phyloP scores from a whole-genome alignment of 306 rosid genomes.

The Elaeagnus macrophylla region DNA sequence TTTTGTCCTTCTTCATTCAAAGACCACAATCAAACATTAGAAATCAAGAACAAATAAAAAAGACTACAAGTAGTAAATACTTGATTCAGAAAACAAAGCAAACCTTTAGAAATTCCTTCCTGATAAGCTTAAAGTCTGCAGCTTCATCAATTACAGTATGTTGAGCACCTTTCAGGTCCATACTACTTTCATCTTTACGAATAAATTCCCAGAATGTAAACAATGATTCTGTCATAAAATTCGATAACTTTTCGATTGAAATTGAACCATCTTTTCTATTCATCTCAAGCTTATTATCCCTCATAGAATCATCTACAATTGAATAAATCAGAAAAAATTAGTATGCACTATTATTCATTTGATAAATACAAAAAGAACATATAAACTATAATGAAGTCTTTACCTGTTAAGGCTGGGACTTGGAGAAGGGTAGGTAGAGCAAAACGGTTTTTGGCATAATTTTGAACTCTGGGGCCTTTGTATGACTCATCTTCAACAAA shows the following conservation, averaged over 20 bases:
- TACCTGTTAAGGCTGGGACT: conserved; percentile 71
- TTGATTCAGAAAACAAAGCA: background rate
- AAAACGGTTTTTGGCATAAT: conserved; percentile 58
- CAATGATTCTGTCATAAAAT: conserved; percentile 61
- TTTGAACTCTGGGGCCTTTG: conserved; percentile 64
- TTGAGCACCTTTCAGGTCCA: conserved; percentile 25
- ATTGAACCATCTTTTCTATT: conserved; percentile 34
- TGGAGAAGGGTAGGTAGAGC: conserved; percentile 57
- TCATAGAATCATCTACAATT: conserved; percentile 41
- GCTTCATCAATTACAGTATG: conserved; percentile 38
- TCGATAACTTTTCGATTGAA: conserved; percentile 29
- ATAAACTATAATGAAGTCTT: background rate
- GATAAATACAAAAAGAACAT: background rate
- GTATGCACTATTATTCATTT: background rate
- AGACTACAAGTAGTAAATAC: background rate
- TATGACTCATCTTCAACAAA: conserved; percentile 73
- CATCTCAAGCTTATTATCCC: conserved; percentile 26
- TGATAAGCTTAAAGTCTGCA: conserved; percentile 27
- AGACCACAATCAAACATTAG: background rate
- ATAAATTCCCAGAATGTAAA: conserved; percentile 54
- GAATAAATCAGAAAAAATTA: background rate
- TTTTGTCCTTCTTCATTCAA: conserved; percentile 57
- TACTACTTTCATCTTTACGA: conserved; percentile 40
- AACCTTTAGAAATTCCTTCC: conserved; percentile 58
- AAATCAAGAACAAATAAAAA: background rate